These are phyloP conservation scores for Phylloporus scabripes DNA, from an alignment of 768 basidiomycete genomes.

Conservation along the genomic window DNA sequence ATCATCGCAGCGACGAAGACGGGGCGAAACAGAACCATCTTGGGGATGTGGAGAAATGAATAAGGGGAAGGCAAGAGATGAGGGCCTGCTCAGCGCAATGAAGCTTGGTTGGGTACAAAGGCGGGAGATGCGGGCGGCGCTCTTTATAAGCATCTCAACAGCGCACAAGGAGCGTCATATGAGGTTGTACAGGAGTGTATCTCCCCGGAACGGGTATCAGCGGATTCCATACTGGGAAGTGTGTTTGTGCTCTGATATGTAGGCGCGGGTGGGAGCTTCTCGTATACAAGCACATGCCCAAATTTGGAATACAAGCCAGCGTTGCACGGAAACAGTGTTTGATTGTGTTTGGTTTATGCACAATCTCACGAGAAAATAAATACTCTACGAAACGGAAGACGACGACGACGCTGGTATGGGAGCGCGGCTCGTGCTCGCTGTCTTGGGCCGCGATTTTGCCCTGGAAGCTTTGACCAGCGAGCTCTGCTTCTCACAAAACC, in stretches of 20 bases:
- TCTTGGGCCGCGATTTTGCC: conserved; percentile 11
- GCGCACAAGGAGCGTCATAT: conserved; percentile 15
- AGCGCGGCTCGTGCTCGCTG: neutral
- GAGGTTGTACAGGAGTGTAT: neutral
- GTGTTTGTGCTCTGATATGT: conserved; percentile 12
- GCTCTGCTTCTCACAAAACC: conserved; percentile 48
- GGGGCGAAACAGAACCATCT: conserved; percentile 22
- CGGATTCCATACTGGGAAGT: neutral
- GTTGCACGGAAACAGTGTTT: conserved; percentile 9
- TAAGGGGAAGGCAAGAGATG: conserved; percentile 1
- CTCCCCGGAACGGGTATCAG: neutral
- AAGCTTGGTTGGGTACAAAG: neutral
- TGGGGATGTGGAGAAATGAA: conserved; percentile 8
- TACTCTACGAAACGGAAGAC: neutral
- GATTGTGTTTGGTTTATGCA: neutral
- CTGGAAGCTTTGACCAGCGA: conserved; percentile 27
- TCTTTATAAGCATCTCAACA: conserved; percentile 8
- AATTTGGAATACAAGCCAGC: conserved; percentile 28
- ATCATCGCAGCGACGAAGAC: conserved; percentile 11
- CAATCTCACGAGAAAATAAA: neutral
- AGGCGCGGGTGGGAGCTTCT: neutral
- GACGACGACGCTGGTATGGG: neutral
- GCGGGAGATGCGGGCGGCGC: neutral
- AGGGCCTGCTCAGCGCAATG: conserved; percentile 12
- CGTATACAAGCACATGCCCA: conserved; percentile 23